Conservation (phyloP, 73 alveolate species). For the Durusdinium trenchii region DNA sequence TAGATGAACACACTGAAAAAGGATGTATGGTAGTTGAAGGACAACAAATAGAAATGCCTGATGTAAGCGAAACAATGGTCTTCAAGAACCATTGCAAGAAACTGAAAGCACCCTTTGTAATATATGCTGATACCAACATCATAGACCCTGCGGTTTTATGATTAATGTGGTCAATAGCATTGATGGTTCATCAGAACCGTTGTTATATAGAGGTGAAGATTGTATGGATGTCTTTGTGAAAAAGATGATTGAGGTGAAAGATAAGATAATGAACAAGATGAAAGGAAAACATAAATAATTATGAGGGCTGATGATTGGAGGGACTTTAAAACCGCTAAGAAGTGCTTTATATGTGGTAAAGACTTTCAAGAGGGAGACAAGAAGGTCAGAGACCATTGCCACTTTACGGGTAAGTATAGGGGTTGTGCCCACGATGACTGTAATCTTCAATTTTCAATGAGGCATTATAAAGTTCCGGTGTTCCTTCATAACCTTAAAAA, state of each 20-base stretch:
- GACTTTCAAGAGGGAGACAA: no score
- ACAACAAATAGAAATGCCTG: constrained; percentile 54
- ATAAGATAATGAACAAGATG: neutral
- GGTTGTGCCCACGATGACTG: no score
- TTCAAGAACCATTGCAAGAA: constrained; percentile 53
- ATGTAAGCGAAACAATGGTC: neutral
- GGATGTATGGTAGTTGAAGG: constrained; percentile 67
- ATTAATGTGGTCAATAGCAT: neutral
- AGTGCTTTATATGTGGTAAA: no score
- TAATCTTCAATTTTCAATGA: no score
- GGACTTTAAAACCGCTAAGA: no score
- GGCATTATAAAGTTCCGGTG: no score
- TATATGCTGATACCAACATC: constrained; percentile 56
- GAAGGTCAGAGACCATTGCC: no score
- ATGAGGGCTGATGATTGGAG: no score
- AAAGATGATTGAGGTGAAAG: neutral
- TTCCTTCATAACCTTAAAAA: no score
- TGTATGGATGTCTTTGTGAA: neutral
- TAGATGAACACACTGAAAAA: neutral
- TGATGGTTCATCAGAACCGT: neutral
- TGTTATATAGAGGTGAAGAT: constrained; percentile 5
- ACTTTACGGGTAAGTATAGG: no score
- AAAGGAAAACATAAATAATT: no score
- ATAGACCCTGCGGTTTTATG: constrained; percentile 38
- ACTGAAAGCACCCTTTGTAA: constrained; percentile 35